These are phyloP conservation scores for Trichoderma koningiopsis DNA, from an alignment of 2,329 filamentous ascomycete genomes.

Conservation along the genomic window DNA sequence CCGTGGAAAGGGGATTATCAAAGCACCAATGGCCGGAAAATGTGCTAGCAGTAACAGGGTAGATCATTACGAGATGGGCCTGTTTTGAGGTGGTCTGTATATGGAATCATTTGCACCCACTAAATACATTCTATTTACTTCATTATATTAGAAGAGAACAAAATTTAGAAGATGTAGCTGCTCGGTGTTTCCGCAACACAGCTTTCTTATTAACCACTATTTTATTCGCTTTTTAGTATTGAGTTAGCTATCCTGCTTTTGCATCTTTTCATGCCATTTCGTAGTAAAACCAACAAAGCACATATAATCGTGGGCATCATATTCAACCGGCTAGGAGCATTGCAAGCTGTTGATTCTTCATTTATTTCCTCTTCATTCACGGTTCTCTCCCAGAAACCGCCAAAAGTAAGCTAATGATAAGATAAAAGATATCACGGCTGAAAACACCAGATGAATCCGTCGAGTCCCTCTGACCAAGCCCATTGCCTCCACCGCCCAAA, in stretches of 20 bases:
- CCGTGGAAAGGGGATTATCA: background rate
- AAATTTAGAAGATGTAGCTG: background rate
- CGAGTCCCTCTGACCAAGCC: background rate
- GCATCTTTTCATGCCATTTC: background rate
- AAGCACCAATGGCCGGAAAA: background rate
- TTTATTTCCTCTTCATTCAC: background rate
- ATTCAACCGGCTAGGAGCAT: background rate
- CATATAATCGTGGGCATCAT: background rate
- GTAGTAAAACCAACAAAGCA: background rate
- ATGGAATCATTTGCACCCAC: background rate
- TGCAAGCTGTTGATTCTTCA: background rate
- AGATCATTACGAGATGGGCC: background rate
- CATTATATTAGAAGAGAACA: background rate
- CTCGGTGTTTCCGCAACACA: background rate
- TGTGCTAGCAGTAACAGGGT: background rate
- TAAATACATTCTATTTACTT: background rate
- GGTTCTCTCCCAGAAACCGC: background rate
- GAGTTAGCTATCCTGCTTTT: background rate
- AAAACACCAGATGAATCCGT: constrained; percentile 15
- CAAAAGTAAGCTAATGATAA: background rate
- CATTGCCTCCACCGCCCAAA: constrained; percentile 4
- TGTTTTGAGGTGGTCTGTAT: background rate
- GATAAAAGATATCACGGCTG: background rate
- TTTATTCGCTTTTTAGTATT: background rate
- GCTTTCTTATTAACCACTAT: background rate